Conservation (phyloP, 2,329 filamentous ascomycete genomes). For the Verticillium nonalfalfae region DNA sequence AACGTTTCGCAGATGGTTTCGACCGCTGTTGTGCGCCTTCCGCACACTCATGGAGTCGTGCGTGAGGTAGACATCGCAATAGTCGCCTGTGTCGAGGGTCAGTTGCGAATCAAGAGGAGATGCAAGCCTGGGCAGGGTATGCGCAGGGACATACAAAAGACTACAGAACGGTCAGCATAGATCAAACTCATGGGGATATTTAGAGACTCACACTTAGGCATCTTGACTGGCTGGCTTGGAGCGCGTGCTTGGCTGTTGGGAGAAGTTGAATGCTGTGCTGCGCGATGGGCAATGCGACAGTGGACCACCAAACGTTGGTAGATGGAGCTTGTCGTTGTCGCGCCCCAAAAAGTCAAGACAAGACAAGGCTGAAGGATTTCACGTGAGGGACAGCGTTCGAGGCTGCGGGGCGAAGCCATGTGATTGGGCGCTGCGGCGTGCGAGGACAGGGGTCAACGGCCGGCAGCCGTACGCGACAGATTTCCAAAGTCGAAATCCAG, state of each 20-base stretch:
- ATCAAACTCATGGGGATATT: no score
- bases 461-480: slow-evolving; percentile 14
- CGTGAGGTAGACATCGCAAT: slow-evolving; percentile 99
- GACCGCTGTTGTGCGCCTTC: slow-evolving; percentile 94
- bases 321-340: neutral
- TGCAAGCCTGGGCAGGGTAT: slow-evolving; percentile 14
- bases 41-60: slow-evolving; percentile 99
- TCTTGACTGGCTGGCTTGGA: slow-evolving; percentile 37
- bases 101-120: slow-evolving; percentile 5
- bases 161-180: slow-evolving; percentile 31
- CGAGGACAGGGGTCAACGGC: neutral
- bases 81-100: slow-evolving; percentile 58
- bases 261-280: slow-evolving; percentile 1
- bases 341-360: slow-evolving; percentile 5
- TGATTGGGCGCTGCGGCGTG: slow-evolving; percentile 4
- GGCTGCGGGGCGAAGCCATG: neutral
- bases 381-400: slow-evolving; percentile 1
- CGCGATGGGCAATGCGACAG: neutral
- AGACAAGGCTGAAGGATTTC: slow-evolving; percentile 6
- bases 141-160: slow-evolving; percentile 46
- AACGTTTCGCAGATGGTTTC: slow-evolving; percentile 96
- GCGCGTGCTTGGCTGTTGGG: neutral
- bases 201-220: slow-evolving; percentile 76
- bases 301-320: neutral
- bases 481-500: slow-evolving; percentile 10